Percentiles rank a stretch among this genome's conserved stretches.
These are phyloP conservation scores for Nicotiana tomentosiformis DNA, from an alignment of 257 asterid species.

Conservation along the genomic window DNA sequence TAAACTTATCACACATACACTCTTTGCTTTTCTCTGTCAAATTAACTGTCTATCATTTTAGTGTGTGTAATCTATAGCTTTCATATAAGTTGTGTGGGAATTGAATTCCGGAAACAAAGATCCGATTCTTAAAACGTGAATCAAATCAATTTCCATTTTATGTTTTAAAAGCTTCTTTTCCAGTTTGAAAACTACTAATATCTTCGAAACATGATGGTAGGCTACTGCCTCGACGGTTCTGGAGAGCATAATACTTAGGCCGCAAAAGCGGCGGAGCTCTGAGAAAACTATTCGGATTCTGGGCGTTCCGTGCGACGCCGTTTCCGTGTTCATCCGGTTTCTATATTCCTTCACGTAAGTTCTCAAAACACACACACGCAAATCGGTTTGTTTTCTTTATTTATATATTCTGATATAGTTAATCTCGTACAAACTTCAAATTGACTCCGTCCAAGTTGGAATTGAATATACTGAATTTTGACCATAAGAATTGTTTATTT, in stretches of 20 bases:
- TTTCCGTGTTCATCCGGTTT: conserved; percentile 53
- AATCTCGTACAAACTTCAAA: not conserved
- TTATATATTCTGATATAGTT: not conserved
- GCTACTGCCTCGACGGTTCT: conserved; percentile 79
- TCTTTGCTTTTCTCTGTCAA: too few relatives aligned
- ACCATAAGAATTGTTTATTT: not conserved
- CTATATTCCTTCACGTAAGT: conserved; percentile 71
- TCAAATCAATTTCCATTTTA: too few relatives aligned
- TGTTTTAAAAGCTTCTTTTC: too few relatives aligned
- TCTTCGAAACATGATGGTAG: conserved; percentile 22
- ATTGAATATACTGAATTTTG: not conserved
- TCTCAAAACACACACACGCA: conserved; percentile 23
- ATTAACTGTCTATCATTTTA: too few relatives aligned
- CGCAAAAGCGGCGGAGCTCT: conserved; percentile 44
- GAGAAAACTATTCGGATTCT: conserved; percentile 50
- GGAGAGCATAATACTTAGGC: conserved; percentile 68
- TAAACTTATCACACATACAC: not conserved
- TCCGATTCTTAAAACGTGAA: too few relatives aligned
- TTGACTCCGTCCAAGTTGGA: not conserved
- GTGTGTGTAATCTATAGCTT: too few relatives aligned
- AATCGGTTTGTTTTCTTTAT: not conserved
- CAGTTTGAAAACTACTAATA: not conserved
- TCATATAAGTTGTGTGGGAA: too few relatives aligned
- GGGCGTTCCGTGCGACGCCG: conserved; percentile 94
- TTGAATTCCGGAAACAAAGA: too few relatives aligned